Conservation (phyloP, 257 asterid species). For the Nicotiana sylvestris region DNA sequence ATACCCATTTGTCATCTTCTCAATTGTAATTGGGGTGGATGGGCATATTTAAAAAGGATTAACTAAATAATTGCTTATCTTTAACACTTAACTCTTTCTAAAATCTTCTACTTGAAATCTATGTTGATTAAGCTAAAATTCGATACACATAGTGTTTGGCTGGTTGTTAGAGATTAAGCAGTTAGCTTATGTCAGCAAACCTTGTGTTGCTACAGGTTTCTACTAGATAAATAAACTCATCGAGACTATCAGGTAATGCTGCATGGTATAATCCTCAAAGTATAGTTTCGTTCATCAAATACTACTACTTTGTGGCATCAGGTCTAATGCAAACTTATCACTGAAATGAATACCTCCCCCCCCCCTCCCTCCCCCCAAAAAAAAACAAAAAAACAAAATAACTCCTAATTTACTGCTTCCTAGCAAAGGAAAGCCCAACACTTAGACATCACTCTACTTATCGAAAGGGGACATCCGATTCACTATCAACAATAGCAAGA, state of each 20-base stretch:
- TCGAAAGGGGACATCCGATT: neutral
- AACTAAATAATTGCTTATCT: too few species aligned
- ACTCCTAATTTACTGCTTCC: neutral
- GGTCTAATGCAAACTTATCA: neutral
- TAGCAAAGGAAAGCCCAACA: neutral
- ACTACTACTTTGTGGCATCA: neutral
- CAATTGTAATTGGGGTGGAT: too few species aligned
- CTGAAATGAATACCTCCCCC: neutral
- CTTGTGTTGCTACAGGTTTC: neutral
- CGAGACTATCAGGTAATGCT: neutral
- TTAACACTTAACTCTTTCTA: too few species aligned
- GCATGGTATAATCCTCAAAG: neutral
- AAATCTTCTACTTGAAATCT: neutral
- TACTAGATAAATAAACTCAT: neutral
- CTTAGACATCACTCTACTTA: neutral
- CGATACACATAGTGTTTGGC: neutral
- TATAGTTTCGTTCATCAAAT: neutral
- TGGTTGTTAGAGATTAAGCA: neutral
- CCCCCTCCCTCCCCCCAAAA: too few species aligned
- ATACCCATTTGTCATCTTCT: too few species aligned
- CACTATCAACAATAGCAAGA: neutral
- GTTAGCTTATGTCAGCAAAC: neutral
- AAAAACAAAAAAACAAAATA: too few species aligned
- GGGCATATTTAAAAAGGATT: too few species aligned
- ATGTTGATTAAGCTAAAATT: neutral